Base-by-base conservation (phyloP, 2,329 filamentous ascomycete species). In the Pezicula carpinea region DNA sequence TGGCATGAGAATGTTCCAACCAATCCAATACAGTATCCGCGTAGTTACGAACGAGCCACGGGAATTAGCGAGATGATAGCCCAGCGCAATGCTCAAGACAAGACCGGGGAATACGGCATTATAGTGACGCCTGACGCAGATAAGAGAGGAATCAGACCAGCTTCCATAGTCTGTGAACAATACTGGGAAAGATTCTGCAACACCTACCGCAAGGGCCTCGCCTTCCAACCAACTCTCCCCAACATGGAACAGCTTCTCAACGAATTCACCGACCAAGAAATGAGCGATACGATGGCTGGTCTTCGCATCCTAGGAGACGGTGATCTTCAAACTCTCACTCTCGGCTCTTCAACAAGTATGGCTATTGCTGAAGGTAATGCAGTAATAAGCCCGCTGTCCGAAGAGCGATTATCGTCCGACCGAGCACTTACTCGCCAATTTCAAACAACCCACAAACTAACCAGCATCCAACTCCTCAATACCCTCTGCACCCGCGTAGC, bases 381-480 rank as follows among this genome's bases (percentile, higher is more conserved):
- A 19, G n/a, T 21, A 13, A 26, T n/a, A 7, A 21, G 38, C 14
- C 32, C 29, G 14, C 19, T 15, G 11, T 15, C 15, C 6, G 1
- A 19, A 18, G 11, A 39, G 23, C 26, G 42, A 15, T 5, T 38
- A 3, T 22, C 19, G 7, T 15, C 29, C 11, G 22, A 43, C 13
- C n/a, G 5, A 22, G 21, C 39, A 15, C 31, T 51, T 17, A 43
- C 44, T 36, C 34, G 23, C 3, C 42, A 53, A 21, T 53, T 51
- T 40, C 26, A 50, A 19, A 19, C 36, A 11, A 44, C 48, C 11
- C 21, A 40, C 11, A 39, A 42, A 2, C 43, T 53, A 10, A 52
- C 44, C 3, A 36, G 18, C 8, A 36, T 51, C 10, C 47, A 57
- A 36, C 45, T 52, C 15, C 43, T 57, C 3, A 17, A 48, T 11